Conservation (phyloP, 1,284 basidiomycete species). For the Microbotryum violaceum region DNA sequence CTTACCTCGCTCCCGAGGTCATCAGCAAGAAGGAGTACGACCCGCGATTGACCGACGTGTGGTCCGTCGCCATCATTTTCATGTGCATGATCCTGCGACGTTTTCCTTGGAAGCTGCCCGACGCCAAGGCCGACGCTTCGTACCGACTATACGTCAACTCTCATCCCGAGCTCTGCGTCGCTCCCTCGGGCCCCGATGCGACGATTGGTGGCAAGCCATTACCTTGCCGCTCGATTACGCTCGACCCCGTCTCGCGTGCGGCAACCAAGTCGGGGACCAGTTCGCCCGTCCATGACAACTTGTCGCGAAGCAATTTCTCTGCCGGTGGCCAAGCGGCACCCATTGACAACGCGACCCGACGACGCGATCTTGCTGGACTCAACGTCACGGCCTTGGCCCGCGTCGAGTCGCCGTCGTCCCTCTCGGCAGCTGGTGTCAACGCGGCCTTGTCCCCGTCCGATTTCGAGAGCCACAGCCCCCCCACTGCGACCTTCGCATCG, state of each 20-base stretch:
- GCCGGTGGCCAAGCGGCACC: neutral
- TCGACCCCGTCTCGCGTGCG: constrained; percentile 11
- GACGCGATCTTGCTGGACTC: constrained; percentile 17
- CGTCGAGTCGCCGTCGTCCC: constrained; percentile 18
- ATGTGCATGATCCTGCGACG: constrained; percentile 96
- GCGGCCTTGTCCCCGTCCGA: constrained; percentile 1
- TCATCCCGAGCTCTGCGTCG: constrained; percentile 71
- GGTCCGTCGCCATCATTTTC: constrained; percentile 98
- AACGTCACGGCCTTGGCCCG: constrained; percentile 27
- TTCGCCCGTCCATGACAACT: constrained; percentile 11
- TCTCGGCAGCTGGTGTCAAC: constrained; percentile 7
- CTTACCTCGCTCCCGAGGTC: constrained; percentile 98
- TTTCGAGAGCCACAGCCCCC: neutral
- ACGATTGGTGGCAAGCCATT: constrained; percentile 30
- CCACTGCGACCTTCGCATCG: neutral
- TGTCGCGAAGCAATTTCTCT: constrained; percentile 10
- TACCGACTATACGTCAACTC: constrained; percentile 87
- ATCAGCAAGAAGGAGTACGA: constrained; percentile 71
- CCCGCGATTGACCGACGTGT: constrained; percentile 94
- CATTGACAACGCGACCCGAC: constrained; percentile 3
- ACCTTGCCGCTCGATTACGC: constrained; percentile 18
- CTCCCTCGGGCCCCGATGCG: constrained; percentile 14
- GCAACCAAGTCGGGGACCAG: constrained; percentile 21
- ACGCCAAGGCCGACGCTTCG: constrained; percentile 83
- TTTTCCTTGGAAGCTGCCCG: constrained; percentile 99